Percentiles rank a stretch among this genome's conserved stretches.
These are phyloP conservation scores for Clavulina sp. DNA, from an alignment of 768 basidiomycete species.

Conservation along the genomic window DNA sequence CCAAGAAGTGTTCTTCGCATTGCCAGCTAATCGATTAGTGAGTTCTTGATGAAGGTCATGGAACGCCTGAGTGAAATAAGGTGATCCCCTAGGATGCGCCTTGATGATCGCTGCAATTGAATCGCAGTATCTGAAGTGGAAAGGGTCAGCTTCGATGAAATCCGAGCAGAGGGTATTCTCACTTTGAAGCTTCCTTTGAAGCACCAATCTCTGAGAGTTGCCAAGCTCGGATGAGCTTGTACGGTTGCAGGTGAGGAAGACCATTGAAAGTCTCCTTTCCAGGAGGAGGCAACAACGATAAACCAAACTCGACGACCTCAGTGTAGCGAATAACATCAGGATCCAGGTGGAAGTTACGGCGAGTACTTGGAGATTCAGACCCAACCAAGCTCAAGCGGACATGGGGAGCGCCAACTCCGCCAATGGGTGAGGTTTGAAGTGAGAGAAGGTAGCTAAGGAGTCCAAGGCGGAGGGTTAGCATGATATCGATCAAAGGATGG, in stretches of 20 bases:
- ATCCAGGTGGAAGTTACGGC: slow-evolving; percentile 40
- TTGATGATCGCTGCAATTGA: slow-evolving; percentile 50
- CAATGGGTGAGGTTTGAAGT: slow-evolving; percentile 57
- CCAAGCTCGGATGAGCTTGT: slow-evolving; percentile 62
- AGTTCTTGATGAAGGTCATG: slow-evolving; percentile 62
- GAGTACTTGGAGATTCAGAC: slow-evolving; percentile 36
- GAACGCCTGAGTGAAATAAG: slow-evolving; percentile 47
- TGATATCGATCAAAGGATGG: neutral
- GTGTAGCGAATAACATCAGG: slow-evolving; percentile 66
- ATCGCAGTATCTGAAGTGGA: slow-evolving; percentile 64
- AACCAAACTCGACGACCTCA: slow-evolving; percentile 82
- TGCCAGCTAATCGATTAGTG: slow-evolving; percentile 56
- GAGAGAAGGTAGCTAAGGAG: slow-evolving; percentile 63
- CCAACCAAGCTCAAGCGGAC: slow-evolving; percentile 60
- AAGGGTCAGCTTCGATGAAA: neutral
- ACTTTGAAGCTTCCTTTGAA: slow-evolving; percentile 60
- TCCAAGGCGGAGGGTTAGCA: neutral
- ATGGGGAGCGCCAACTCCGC: slow-evolving; percentile 48
- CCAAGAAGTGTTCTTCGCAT: slow-evolving; percentile 73
- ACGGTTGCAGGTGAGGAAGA: slow-evolving; percentile 72
- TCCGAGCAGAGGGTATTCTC: slow-evolving; percentile 1
- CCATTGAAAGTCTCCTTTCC: slow-evolving; percentile 78
- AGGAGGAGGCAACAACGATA: slow-evolving; percentile 60
- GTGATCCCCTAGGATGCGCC: slow-evolving; percentile 31
- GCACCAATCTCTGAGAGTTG: slow-evolving; percentile 70